A percentile compares a stretch with the other conserved stretches of the same genome.
Conservation (phyloP, 208 protist species). For the Angomonas ambiguus region DNA sequence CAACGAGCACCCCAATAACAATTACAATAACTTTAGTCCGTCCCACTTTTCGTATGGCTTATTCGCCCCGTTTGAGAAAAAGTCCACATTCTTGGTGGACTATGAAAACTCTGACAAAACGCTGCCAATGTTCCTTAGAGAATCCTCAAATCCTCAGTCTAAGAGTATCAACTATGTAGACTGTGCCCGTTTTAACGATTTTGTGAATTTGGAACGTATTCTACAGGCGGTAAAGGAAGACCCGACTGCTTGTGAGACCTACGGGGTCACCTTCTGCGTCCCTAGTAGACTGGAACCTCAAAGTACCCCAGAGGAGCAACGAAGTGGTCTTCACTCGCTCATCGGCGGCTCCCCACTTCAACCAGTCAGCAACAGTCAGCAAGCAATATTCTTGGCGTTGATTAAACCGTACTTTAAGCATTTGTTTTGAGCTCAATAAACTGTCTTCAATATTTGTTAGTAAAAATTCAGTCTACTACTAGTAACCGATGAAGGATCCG, state of each 20-base stretch:
- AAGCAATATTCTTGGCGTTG: constrained; percentile 2
- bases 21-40: constrained; percentile 63
- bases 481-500: no score
- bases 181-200: constrained; percentile 35
- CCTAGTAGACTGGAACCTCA: constrained; percentile 37
- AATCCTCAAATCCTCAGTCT: constrained; percentile 16
- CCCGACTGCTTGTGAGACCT: constrained; percentile 35
- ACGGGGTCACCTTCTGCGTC: constrained; percentile 66
- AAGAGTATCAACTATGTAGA: constrained; percentile 17
- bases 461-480: no score
- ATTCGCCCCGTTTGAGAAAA: constrained; percentile 61
- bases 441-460: no score
- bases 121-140: constrained; percentile 48
- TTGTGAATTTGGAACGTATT: constrained; percentile 37
- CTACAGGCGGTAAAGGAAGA: constrained; percentile 34
- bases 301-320: constrained; percentile 28
- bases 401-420: constrained; percentile 11
- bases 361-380: neutral
- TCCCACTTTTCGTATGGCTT: constrained; percentile 73
- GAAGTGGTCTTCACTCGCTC: constrained; percentile 29
- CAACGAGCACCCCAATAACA: constrained; percentile 19
- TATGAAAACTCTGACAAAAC: constrained; percentile 60
- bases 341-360: constrained; percentile 23
- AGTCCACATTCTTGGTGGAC: constrained; percentile 65
- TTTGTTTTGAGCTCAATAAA: neutral